phyloP scores from a whole-genome alignment of 495 filamentous ascomycete genomes.

The Xylaria longipes region DNA sequence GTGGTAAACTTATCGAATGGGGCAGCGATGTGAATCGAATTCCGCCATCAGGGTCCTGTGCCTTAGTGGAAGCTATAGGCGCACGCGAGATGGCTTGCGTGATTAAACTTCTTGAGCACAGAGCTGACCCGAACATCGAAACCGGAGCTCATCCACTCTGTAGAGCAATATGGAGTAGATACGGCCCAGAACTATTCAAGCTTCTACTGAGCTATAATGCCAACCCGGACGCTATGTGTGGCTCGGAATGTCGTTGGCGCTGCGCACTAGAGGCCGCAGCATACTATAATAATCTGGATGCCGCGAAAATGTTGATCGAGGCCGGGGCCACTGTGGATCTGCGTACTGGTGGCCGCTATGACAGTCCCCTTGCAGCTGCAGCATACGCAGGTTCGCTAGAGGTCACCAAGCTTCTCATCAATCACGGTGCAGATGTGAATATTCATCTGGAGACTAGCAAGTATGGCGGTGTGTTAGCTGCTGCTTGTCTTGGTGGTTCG shows the following conservation, averaged over 20 bases:
- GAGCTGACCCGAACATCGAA: background rate
- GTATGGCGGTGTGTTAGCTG: background rate
- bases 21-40: constrained; percentile 8
- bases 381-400: background rate
- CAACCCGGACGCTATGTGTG: background rate
- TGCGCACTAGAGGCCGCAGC: constrained; percentile 4
- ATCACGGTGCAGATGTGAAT: background rate
- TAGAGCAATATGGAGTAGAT: too few species aligned
- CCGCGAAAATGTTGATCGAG: background rate
- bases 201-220: too few species aligned
- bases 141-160: too few species aligned
- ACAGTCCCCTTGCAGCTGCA: background rate
- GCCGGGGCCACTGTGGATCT: background rate
- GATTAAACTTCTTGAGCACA: background rate
- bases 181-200: too few species aligned
- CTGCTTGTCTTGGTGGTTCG: background rate
- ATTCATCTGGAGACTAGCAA: background rate
- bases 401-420: background rate
- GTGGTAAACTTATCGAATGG: background rate
- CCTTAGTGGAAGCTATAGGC: background rate
- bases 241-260: background rate
- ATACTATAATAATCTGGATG: background rate
- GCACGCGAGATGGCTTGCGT: background rate
- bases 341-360: background rate
- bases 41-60: background rate